Conservation (phyloP, 306 rosid genomes). For the Prunus mongolica region DNA sequence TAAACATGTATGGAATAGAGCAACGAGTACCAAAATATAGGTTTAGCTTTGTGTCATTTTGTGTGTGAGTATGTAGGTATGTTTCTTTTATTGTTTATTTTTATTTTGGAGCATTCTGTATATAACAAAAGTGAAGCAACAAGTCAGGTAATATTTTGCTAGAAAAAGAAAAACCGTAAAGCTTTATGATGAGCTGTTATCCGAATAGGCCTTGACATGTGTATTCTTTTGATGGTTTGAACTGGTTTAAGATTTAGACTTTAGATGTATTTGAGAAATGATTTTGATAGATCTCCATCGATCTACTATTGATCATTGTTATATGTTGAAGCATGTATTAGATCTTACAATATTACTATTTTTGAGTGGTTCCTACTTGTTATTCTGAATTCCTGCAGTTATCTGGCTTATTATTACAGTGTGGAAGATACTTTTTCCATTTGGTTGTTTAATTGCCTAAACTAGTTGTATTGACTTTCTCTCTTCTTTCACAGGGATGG, state of each 20-base stretch:
- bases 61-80: not conserved
- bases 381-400: not conserved
- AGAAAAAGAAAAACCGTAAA: not conserved
- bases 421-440: not conserved
- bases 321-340: not conserved
- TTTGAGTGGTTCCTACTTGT: not conserved
- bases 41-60: not conserved
- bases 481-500: constrained; percentile 64
- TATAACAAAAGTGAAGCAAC: not conserved
- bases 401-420: not conserved
- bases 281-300: not conserved
- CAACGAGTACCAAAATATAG: not conserved
- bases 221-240: not conserved
- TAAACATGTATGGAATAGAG: constrained; percentile 5
- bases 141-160: not conserved
- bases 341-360: not conserved
- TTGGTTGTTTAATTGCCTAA: not conserved
- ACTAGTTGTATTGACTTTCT: not conserved
- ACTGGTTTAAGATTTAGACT: not conserved
- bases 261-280: not conserved
- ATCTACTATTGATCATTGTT: not conserved
- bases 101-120: not conserved
- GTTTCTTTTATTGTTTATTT: not conserved
- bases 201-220: not conserved
- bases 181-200: not conserved